phyloP scores from a whole-genome alignment of 2,329 filamentous ascomycete species.

The Aspergillus hortae region DNA sequence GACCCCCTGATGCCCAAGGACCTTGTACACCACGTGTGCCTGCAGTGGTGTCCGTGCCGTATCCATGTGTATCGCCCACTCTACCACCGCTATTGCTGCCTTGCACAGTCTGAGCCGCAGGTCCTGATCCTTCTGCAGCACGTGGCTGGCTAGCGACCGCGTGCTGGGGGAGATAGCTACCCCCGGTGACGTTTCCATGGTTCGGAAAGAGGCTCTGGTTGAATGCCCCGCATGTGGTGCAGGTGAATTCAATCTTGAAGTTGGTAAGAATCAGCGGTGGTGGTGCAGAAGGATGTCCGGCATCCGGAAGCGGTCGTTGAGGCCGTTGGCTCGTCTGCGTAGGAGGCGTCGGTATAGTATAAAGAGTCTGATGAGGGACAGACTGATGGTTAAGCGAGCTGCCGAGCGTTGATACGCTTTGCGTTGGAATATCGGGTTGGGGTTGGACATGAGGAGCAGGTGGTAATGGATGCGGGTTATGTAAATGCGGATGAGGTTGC shows the following conservation, averaged over 20 bases:
- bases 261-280: slow-evolving; percentile 32
- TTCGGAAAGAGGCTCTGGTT: slow-evolving; percentile 39
- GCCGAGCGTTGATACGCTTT: slow-evolving; percentile 19
- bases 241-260: slow-evolving; percentile 41
- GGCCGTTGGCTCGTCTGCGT: slow-evolving; percentile 19
- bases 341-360: slow-evolving; percentile 19
- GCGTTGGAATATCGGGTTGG: slow-evolving; percentile 19
- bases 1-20: slow-evolving; percentile 22
- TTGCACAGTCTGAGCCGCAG: slow-evolving; percentile 17
- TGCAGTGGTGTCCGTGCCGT: slow-evolving; percentile 18
- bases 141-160: slow-evolving; percentile 16
- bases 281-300: slow-evolving; percentile 22
- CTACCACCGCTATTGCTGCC: slow-evolving; percentile 11
- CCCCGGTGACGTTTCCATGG: slow-evolving; percentile 32
- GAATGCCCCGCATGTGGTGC: slow-evolving; percentile 34
- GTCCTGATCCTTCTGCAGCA: slow-evolving; percentile 16
- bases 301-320: slow-evolving; percentile 20
- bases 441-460: slow-evolving; percentile 14
- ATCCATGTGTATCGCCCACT: slow-evolving; percentile 21
- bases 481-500: slow-evolving; percentile 12
- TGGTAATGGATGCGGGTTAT: slow-evolving; percentile 13
- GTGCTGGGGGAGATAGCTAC: slow-evolving; percentile 25
- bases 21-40: slow-evolving; percentile 26
- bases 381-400: slow-evolving; percentile 22
- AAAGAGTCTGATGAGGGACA: slow-evolving; percentile 20